A percentile compares a stretch with the other conserved stretches of the same genome.
Conservation (phyloP, 2,329 filamentous ascomycete genomes). For the Paraphoma chrysanthemicola region DNA sequence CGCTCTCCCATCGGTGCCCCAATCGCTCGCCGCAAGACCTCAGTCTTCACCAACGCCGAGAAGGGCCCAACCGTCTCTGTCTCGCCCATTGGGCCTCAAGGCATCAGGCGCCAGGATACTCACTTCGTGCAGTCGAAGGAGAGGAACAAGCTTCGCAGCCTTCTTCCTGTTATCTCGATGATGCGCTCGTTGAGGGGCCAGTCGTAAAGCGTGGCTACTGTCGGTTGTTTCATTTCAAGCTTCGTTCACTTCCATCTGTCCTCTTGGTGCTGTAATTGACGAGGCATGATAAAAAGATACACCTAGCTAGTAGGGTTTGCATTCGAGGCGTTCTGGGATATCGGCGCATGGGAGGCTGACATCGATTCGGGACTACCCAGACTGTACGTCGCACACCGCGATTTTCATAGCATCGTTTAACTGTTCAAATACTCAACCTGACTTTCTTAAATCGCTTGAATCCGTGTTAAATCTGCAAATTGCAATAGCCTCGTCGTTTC, state of each 20-base stretch:
- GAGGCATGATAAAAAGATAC: slow-evolving; percentile 1
- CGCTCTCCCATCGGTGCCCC: slow-evolving; percentile 29
- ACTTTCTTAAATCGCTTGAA: not conserved
- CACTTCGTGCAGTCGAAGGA: slow-evolving; percentile 24
- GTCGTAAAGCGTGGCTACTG: not conserved
- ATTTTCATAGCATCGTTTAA: slow-evolving; percentile 1
- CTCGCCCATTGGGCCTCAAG: slow-evolving; percentile 12
- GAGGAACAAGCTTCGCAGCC: slow-evolving; percentile 22
- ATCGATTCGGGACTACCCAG: slow-evolving; percentile 8
- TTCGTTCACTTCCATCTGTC: not conserved
- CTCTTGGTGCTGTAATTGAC: slow-evolving; percentile 2
- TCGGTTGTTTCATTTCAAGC: not conserved
- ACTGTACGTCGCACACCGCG: slow-evolving; percentile 10
- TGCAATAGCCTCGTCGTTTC: not conserved
- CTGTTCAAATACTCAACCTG: not conserved
- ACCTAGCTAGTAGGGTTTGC: slow-evolving; percentile 10
- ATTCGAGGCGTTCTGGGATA: slow-evolving; percentile 7
- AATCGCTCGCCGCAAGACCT: slow-evolving; percentile 28
- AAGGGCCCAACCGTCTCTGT: slow-evolving; percentile 14
- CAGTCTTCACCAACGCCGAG: slow-evolving; percentile 22
- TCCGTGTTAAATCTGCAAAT: not conserved
- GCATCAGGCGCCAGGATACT: slow-evolving; percentile 24
- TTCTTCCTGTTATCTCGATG: slow-evolving; percentile 18
- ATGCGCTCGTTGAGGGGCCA: slow-evolving; percentile 14
- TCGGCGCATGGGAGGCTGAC: slow-evolving; percentile 5